Conservation (phyloP, 257 asterid genomes). For the Gentiana straminea region DNA sequence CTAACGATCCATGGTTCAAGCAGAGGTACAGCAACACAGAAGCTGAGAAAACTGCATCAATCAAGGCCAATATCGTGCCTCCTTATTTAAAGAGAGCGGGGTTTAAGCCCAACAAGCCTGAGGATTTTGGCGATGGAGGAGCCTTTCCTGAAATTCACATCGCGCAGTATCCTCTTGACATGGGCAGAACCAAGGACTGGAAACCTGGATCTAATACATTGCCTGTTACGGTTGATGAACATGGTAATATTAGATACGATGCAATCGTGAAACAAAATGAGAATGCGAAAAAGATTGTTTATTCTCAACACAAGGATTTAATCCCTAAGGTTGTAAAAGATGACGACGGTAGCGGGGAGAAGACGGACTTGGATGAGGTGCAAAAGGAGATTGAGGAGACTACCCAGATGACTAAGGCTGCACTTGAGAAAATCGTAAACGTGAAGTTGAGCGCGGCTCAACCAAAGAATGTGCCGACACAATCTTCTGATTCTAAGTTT, state of each 20-base stretch:
- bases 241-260: constrained; percentile 72
- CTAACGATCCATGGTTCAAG: constrained; percentile 46
- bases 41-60: constrained; percentile 36
- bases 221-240: constrained; percentile 82
- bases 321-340: constrained; percentile 69
- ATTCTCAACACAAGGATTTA: constrained; percentile 66
- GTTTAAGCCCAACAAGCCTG: constrained; percentile 68
- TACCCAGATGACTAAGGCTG: constrained; percentile 69
- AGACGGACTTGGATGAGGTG: constrained; percentile 71
- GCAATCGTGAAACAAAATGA: constrained; percentile 79
- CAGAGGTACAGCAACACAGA: constrained; percentile 45
- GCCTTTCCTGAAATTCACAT: constrained; percentile 85
- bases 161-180: constrained; percentile 80
- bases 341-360: constrained; percentile 30
- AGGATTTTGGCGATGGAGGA: constrained; percentile 91
- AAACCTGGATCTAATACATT: constrained; percentile 55
- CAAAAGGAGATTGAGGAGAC: constrained; percentile 75
- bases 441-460: constrained; percentile 93
- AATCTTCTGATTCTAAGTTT: constrained; percentile 67
- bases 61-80: constrained; percentile 57
- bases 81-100: constrained; percentile 70
- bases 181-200: constrained; percentile 51
- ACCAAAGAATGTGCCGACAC: constrained; percentile 76
- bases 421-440: constrained; percentile 83
- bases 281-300: constrained; percentile 77